A percentile compares a stretch with the other conserved stretches of the same genome.
These are phyloP conservation scores for Conringia planisiliqua DNA, from an alignment of 345 rosid genomes.

Conservation along the genomic window DNA sequence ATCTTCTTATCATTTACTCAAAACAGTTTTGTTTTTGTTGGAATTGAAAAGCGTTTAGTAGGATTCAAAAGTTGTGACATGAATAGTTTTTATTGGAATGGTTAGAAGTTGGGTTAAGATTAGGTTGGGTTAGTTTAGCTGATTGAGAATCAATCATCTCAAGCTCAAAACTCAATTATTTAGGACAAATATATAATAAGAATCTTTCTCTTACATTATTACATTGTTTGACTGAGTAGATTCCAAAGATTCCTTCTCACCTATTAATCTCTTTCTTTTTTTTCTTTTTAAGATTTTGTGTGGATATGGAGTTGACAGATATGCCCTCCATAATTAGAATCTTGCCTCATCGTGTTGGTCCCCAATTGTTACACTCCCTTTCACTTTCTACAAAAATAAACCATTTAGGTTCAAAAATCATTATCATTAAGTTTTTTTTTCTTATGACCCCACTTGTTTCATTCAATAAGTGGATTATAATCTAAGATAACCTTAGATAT, in stretches of 20 bases:
- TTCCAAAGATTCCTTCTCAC: conserved; percentile 40
- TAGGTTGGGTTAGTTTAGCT: conserved; percentile 13
- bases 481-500: conserved; percentile 11
- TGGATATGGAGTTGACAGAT: conserved; percentile 25
- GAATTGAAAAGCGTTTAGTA: not conserved
- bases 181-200: conserved; percentile 4
- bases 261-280: not conserved
- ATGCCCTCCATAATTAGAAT: conserved; percentile 19
- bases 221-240: conserved; percentile 30
- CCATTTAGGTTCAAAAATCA: conserved; percentile 11
- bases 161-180: conserved; percentile 30
- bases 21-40: not conserved
- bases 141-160: conserved; percentile 23
- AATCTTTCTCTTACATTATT: conserved; percentile 16
- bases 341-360: conserved; percentile 20
- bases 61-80: not conserved
- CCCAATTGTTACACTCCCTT: conserved; percentile 2
- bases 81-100: not conserved
- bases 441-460: conserved; percentile 2
- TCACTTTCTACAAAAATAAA: conserved; percentile 12
- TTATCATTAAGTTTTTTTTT: not conserved
- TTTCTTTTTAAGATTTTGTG: not conserved
- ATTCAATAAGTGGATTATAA: conserved; percentile 16
- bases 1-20: not conserved
- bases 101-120: conserved; percentile 2